phyloP scores from a whole-genome alignment of 2,329 filamentous ascomycete genomes.

The Monilinia polystroma region DNA sequence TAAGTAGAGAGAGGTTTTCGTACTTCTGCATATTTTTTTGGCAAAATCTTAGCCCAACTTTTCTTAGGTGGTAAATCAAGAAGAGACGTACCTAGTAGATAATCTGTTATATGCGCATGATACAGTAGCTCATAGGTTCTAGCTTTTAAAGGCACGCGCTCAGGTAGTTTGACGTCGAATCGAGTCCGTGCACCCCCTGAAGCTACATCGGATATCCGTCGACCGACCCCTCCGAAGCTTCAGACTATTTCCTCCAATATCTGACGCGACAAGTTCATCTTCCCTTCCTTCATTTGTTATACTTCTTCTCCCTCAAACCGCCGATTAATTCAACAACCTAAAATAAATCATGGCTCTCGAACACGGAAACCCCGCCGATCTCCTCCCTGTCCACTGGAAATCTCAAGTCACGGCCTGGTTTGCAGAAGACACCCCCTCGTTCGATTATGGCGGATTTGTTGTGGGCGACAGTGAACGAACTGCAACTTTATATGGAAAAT shows the following conservation, averaged over 20 bases:
- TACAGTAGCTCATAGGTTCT: too few species aligned
- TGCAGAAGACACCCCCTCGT: constrained; percentile 91
- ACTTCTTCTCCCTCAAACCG: neutral
- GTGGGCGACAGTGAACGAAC: constrained; percentile 69
- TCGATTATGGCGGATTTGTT: constrained; percentile 97
- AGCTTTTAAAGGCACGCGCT: too few species aligned
- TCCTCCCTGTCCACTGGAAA: constrained; percentile 85
- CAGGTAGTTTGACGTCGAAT: neutral
- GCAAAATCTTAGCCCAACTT: too few species aligned
- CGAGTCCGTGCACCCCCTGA: neutral
- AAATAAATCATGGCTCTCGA: constrained; percentile 34
- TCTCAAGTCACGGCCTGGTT: constrained; percentile 79
- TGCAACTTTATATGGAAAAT: constrained; percentile 68
- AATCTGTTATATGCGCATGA: too few species aligned
- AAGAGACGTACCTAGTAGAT: too few species aligned
- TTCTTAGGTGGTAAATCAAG: too few species aligned
- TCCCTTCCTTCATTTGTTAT: neutral
- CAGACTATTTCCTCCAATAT: too few species aligned
- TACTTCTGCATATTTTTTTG: too few species aligned
- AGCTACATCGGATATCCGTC: neutral
- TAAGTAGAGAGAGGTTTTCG: too few species aligned
- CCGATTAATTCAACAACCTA: neutral
- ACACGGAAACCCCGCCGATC: constrained; percentile 63
- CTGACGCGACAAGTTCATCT: neutral
- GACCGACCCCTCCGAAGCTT: neutral